Conservation (phyloP, 495 filamentous ascomycete genomes). For the Geopyxis carbonaria region DNA sequence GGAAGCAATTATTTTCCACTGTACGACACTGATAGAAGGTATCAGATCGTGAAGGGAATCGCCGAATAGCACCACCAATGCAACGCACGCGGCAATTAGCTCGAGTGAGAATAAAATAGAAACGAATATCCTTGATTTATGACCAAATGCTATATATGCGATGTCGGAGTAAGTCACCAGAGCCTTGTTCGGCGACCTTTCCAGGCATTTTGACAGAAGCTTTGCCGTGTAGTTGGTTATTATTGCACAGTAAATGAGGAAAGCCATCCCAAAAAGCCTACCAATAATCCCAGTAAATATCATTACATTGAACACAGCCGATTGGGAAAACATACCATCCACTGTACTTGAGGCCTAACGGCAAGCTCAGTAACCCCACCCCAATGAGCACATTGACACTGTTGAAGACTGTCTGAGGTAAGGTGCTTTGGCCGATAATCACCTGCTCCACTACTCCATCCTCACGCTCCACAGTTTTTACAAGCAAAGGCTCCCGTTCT, state of each 20-base stretch:
- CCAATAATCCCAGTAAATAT: constrained; percentile 3
- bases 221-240: constrained; percentile 76
- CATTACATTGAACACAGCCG: neutral
- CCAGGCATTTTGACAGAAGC: constrained; percentile 73
- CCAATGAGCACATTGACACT: constrained; percentile 91
- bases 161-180: constrained; percentile 83
- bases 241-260: constrained; percentile 54
- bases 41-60: constrained; percentile 72
- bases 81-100: constrained; percentile 74
- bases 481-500: constrained; percentile 60
- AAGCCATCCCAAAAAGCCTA: constrained; percentile 51
- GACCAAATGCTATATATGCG: constrained; percentile 83
- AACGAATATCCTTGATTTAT: constrained; percentile 57
- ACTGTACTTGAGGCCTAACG: constrained; percentile 73
- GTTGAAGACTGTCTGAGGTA: constrained; percentile 93
- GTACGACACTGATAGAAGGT: constrained; percentile 48
- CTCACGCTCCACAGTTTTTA: constrained; percentile 70
- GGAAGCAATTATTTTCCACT: constrained; percentile 81
- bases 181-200: constrained; percentile 53
- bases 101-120: constrained; percentile 79
- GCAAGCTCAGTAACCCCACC: constrained; percentile 73
- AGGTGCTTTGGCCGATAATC: constrained; percentile 76
- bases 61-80: constrained; percentile 81
- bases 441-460: constrained; percentile 70
- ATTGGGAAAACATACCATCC: constrained; percentile 43